Evolutionary conservation across 768 basidiomycete genomes (phyloP).

Genomic region (Boletellus ananiceps): DNA sequence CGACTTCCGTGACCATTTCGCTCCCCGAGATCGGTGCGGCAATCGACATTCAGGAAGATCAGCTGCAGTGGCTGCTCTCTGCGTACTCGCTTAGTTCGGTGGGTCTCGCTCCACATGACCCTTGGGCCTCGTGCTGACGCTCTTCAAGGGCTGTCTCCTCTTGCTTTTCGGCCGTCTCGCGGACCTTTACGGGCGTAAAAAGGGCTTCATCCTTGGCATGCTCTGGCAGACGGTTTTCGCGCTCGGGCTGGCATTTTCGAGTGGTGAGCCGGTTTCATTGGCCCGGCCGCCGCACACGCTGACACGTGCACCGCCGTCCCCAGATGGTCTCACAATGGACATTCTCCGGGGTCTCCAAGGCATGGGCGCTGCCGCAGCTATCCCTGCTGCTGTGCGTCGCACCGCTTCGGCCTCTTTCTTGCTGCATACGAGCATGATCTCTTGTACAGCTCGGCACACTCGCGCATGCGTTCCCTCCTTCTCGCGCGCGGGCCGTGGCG

Average conservation of each 20-base stretch:
- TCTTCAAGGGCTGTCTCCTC: conserved; percentile 69
- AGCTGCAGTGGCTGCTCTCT: conserved; percentile 64
- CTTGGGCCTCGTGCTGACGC: conserved; percentile 1
- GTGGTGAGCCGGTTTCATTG: conserved; percentile 32
- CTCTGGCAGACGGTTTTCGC: conserved; percentile 50
- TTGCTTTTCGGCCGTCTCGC: conserved; percentile 76
- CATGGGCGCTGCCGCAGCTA: conserved; percentile 69
- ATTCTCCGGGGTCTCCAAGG: conserved; percentile 78
- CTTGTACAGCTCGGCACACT: conserved; percentile 66
- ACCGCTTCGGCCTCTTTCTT: not conserved
- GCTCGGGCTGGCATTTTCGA: conserved; percentile 60
- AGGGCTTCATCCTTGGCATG: conserved; percentile 59
- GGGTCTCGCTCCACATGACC: conserved; percentile 16
- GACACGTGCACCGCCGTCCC: not conserved
- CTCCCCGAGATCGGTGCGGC: conserved; percentile 49
- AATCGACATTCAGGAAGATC: conserved; percentile 44
- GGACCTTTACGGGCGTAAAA: conserved; percentile 74
- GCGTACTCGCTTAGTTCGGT: conserved; percentile 68
- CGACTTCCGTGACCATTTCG: conserved; percentile 46
- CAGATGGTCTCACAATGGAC: conserved; percentile 58
- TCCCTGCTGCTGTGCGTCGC: conserved; percentile 61
- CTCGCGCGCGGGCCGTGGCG: conserved; percentile 62
- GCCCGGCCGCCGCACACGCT: not conserved
- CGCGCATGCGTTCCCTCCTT: conserved; percentile 70
- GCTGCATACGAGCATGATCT: not conserved